Conservation (phyloP, 352 stramenopile species). For the Halophytophthora polymorphica region DNA sequence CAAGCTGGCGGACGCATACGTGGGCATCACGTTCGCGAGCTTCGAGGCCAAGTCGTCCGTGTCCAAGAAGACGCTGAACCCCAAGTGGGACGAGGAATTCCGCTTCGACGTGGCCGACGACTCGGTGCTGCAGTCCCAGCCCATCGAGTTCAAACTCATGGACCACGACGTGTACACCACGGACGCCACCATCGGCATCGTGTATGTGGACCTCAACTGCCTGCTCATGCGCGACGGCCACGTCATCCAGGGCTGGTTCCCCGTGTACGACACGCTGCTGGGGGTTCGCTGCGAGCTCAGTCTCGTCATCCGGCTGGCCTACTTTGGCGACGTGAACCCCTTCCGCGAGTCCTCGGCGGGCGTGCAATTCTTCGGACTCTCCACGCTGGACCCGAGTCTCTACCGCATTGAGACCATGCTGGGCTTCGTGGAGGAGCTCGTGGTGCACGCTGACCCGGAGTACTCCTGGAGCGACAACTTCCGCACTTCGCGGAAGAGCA, state of each 20-base stretch:
- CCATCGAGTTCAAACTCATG: constrained; percentile 97
- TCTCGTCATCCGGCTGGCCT: constrained; percentile 94
- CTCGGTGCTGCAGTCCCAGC: constrained; percentile 96
- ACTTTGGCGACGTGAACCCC: constrained; percentile 97
- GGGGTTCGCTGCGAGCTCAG: constrained; percentile 95
- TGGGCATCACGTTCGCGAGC: constrained; percentile 84
- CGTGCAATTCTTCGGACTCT: constrained; percentile 97
- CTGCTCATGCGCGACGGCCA: constrained; percentile 92
- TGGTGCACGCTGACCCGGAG: constrained; percentile 98
- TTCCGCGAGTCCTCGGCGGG: constrained; percentile 97
- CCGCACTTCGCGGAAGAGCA: constrained; percentile 88
- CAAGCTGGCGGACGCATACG: constrained; percentile 85
- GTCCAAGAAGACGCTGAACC: constrained; percentile 92
- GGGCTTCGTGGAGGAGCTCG: constrained; percentile 94
- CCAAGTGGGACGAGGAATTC: constrained; percentile 98
- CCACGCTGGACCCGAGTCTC: constrained; percentile 87
- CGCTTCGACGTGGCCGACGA: constrained; percentile 98
- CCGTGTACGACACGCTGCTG: constrained; percentile 96
- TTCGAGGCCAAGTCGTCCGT: constrained; percentile 89
- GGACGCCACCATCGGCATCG: constrained; percentile 94
- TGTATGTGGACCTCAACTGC: constrained; percentile 98
- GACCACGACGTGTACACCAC: constrained; percentile 94
- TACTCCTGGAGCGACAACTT: constrained; percentile 98
- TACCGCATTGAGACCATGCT: constrained; percentile 89
- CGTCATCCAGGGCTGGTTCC: constrained; percentile 97